These are phyloP conservation scores for Leccinum ochraceum DNA, from an alignment of 768 basidiomycete genomes.

Conservation along the genomic window DNA sequence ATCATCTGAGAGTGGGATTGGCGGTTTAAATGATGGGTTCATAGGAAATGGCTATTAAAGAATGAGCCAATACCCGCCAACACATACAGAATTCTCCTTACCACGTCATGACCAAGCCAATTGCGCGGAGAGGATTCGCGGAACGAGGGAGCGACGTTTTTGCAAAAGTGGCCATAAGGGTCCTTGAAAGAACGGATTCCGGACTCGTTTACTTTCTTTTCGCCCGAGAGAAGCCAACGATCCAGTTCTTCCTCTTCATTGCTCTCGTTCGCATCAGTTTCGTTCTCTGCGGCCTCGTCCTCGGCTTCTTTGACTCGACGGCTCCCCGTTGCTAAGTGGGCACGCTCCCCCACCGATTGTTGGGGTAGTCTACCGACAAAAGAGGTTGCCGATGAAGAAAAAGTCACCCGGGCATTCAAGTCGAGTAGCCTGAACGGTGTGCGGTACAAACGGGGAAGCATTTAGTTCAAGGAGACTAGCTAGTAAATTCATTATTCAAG, in stretches of 20 bases:
- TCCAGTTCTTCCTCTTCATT: conserved; percentile 17
- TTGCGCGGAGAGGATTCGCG: conserved; percentile 45
- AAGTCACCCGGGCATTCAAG: conserved; percentile 14
- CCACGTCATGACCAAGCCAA: conserved; percentile 63
- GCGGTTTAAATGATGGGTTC: conserved; percentile 83
- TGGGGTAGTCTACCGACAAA: conserved; percentile 15
- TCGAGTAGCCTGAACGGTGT: conserved; percentile 13
- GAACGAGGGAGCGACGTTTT: conserved; percentile 22
- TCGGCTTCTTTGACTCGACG: conserved; percentile 5
- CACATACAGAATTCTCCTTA: conserved; percentile 36
- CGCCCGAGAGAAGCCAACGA: conserved; percentile 18
- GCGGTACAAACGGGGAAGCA: conserved; percentile 25
- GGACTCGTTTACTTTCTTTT: conserved; percentile 21
- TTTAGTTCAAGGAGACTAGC: conserved; percentile 4
- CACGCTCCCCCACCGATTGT: conserved; percentile 6
- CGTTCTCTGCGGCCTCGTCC: conserved; percentile 6
- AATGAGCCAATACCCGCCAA: conserved; percentile 2
- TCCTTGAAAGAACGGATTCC: conserved; percentile 16
- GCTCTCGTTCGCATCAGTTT: conserved; percentile 2
- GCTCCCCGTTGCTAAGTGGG: neutral
- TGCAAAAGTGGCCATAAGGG: conserved; percentile 21
- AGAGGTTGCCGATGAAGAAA: conserved; percentile 23
- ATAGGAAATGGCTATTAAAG: conserved; percentile 74
- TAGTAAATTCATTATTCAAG: conserved; percentile 17
- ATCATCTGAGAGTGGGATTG: conserved; percentile 68